Conservation (phyloP, 2,329 filamentous ascomycete genomes). For the Scedosporium apiospermum region DNA sequence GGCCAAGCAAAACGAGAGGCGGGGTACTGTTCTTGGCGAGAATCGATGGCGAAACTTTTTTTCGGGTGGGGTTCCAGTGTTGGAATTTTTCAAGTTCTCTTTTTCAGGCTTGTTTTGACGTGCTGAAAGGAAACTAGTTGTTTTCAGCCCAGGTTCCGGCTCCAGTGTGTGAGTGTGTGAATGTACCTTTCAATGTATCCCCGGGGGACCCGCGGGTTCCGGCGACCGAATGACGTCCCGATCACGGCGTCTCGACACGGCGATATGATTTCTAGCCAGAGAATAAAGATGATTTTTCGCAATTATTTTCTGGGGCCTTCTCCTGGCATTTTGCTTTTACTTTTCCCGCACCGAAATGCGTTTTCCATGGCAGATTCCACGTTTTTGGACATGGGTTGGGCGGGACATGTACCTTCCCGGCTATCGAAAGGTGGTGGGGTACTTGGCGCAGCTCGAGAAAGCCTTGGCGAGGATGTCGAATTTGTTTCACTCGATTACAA, state of each 20-base stretch:
- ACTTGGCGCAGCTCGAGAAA: not conserved
- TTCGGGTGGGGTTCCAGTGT: not conserved
- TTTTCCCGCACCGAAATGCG: not conserved
- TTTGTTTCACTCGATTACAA: not conserved
- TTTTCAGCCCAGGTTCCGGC: too few relatives aligned
- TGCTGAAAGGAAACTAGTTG: not conserved
- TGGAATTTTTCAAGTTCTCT: not conserved
- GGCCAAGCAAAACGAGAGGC: not conserved
- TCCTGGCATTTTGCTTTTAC: not conserved
- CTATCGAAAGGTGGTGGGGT: not conserved
- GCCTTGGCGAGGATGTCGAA: not conserved
- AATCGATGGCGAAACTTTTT: not conserved
- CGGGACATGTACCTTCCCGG: not conserved
- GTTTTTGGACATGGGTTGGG: not conserved
- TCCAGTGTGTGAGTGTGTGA: too few relatives aligned
- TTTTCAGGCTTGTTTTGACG: not conserved
- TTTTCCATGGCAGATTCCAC: not conserved
- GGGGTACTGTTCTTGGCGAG: not conserved
- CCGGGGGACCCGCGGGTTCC: not conserved
- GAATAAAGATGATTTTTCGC: not conserved
- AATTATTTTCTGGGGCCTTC: not conserved
- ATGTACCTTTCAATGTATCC: too few relatives aligned
- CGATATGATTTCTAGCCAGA: not conserved
- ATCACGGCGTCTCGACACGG: not conserved
- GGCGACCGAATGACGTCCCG: not conserved